Evolutionary conservation across 306 rosid species (phyloP), one percentile per base, ranked within the genome.

Genomic region (Echinosophora koreensis): DNA sequence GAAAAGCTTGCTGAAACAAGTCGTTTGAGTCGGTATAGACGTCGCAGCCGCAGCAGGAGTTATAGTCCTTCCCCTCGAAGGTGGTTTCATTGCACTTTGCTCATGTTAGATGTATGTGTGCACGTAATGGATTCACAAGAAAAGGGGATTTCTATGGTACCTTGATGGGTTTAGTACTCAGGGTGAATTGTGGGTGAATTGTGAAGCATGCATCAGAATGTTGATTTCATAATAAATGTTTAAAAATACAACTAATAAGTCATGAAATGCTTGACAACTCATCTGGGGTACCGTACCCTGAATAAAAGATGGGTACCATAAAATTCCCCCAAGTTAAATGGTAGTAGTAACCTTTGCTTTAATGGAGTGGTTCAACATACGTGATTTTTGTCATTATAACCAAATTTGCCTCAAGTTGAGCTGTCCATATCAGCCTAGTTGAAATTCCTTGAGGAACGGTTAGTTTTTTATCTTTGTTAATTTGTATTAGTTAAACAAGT

Each of bases 1-100:
- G 98, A 95, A 85, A 95, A 95, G 49, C 96, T 95, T 69, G 99
- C 98, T 32, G 98, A 95, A 88, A 87, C 99, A 28, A 95, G 90
- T 82, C 89, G 92, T 47, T 66, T 89, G 82, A 88, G 92, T 87
- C 90, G 90, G 77, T 86, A 84, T 85, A 87, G 97, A 79, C 90
- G 52, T 32, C 88, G 86, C 17, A 89, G 97, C 78, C 89, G 88
- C 59, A 88, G 94, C 81, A 83, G 96, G 80, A 95, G 97, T 82
- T 85, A 71, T 77, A 95, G 99, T 84, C 92, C 84, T 52, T 92
- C 99, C 61, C 96, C 99, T 30, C 89, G 93, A 51, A 88, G 97
- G 98, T 90, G 50, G 55, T 59, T 72, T 72, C 11, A 46, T 13
- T 34, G n/a, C 32, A 38, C 17, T 28, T 18, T 16, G 41, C 18